Base-by-base conservation (phyloP, 805 yeast genomes). In the Priceomyces fermenticarens region DNA sequence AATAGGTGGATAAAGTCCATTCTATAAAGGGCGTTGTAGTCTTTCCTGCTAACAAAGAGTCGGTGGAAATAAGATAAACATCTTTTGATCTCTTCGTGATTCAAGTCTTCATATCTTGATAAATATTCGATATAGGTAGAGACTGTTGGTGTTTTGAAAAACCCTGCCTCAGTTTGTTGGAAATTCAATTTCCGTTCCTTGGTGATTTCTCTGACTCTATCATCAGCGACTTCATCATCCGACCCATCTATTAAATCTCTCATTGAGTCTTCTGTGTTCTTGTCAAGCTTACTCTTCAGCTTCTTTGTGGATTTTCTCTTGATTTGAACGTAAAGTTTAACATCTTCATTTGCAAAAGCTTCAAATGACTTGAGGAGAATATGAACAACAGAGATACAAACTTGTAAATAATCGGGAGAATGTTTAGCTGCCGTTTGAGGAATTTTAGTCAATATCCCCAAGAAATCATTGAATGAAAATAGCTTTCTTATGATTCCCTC, bases 1-100 rank as follows among this genome's bases (percentile, higher is more conserved):
- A 85, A 62, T 51, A 85, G 64, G 20, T 75, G 52, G 74, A 91
- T 75, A 54, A 93, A 80, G 56, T 90, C 97, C 27, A 93, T 55
- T 38, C 96, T 67, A 51, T 73, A 82, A 27, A 77, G 62, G 0
- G 81, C 67, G 32, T 81, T 79, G 38, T 71, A 73, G 42, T 85
- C 83, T 31, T 78, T 73, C 36, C 79, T 72, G 2, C 62, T 52
- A 36, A 83, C 81, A 48, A 88, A 80, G 1, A 88, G 61, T 25
- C 86, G 68, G 54, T 86, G 88, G 53, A 89, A 80, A 54, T 78
- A 91, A 0, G 83, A 68, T 7, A 93, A 55, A 9, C 84, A 81
- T 36, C 75, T 72, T 48, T 80, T 81, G 34, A 91, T 63, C 36
- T 81, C 82, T 10, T 64, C 70, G 40, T 79, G 79, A 1, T 73